Evolutionary conservation across 192 early-diverging fungal species (phyloP).

Genomic region (Backusella westeae): DNA sequence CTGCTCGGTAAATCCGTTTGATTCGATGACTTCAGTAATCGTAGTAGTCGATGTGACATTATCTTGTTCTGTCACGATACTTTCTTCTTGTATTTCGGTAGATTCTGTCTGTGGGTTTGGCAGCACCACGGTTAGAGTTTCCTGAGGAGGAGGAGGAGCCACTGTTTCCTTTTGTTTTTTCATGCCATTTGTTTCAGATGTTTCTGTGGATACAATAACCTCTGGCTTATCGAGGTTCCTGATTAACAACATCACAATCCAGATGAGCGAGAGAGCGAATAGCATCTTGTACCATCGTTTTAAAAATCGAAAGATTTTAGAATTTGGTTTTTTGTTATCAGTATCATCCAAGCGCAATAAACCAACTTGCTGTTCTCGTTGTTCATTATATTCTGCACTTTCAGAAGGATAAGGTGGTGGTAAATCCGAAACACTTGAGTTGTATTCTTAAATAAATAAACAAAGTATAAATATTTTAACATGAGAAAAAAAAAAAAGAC

Average conservation of each 20-base stretch:
- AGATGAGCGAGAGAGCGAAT: background rate
- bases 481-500: background rate
- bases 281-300: background rate
- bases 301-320: background rate
- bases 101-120: background rate
- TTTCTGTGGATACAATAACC: background rate
- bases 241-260: background rate
- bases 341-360: background rate
- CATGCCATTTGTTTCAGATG: background rate
- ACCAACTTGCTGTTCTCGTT: background rate
- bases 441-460: background rate
- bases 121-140: background rate
- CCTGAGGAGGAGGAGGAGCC: background rate
- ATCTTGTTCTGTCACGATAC: background rate
- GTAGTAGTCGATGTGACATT: background rate
- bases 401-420: background rate
- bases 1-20: background rate
- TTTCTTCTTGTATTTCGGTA: background rate
- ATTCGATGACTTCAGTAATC: background rate
- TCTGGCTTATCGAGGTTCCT: background rate
- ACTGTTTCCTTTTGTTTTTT: background rate
- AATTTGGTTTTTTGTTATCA: background rate
- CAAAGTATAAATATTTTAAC: background rate
- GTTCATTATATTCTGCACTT: background rate
- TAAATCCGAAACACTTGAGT: slow-evolving; percentile 1